Percentiles rank a stretch among this genome's conserved stretches.
Conservation (phyloP, 1,284 basidiomycete species). For the Moesziomyces antarcticus region DNA sequence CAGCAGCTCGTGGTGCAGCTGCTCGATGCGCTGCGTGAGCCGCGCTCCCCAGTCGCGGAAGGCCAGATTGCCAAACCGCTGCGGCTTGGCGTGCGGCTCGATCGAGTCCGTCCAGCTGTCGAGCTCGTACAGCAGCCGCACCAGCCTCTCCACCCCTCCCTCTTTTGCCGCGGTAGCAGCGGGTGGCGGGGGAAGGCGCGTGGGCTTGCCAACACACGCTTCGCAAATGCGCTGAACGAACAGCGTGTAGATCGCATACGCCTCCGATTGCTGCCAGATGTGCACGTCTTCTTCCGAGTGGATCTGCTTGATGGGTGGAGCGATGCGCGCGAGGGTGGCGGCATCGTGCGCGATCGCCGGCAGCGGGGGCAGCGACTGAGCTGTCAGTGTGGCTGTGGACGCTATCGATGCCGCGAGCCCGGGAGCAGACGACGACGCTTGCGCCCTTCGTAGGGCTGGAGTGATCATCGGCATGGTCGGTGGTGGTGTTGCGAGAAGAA, state of each 20-base stretch:
- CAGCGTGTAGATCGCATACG: slow-evolving; percentile 55
- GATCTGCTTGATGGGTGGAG: slow-evolving; percentile 58
- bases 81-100: slow-evolving; percentile 80
- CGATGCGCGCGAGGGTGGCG: slow-evolving; percentile 19
- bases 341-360: slow-evolving; percentile 26
- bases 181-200: slow-evolving; percentile 13
- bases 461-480: slow-evolving; percentile 31
- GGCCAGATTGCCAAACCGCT: slow-evolving; percentile 92
- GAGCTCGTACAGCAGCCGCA: slow-evolving; percentile 77
- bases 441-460: slow-evolving; percentile 15
- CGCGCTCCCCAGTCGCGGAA: slow-evolving; percentile 87
- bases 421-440: background rate
- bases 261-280: slow-evolving; percentile 57
- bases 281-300: slow-evolving; percentile 62
- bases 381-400: slow-evolving; percentile 20
- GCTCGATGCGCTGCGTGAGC: slow-evolving; percentile 71
- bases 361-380: slow-evolving; percentile 39
- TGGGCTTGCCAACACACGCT: slow-evolving; percentile 61
- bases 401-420: slow-evolving; percentile 11
- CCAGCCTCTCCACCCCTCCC: slow-evolving; percentile 68
- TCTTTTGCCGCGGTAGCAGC: background rate
- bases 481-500: background rate
- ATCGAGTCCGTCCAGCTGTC: slow-evolving; percentile 84
- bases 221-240: slow-evolving; percentile 65
- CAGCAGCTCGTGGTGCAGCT: slow-evolving; percentile 69